phyloP scores from a whole-genome alignment of 257 asterid genomes.

The Ajuga chamaepitys region DNA sequence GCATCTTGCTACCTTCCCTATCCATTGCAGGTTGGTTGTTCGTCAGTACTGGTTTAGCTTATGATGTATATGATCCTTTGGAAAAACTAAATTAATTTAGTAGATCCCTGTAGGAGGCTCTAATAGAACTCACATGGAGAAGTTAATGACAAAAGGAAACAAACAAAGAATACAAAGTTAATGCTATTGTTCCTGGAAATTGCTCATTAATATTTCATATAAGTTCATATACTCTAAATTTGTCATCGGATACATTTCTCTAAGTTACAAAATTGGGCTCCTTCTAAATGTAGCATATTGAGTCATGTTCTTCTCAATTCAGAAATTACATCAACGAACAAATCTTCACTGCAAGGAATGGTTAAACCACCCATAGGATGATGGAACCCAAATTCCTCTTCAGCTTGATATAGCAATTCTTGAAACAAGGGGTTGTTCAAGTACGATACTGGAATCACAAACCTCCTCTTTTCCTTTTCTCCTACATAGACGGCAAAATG shows the following conservation, averaged over 20 bases:
- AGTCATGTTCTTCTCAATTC: not conserved
- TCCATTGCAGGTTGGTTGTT: too few species aligned
- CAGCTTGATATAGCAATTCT: not conserved
- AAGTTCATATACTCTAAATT: not conserved
- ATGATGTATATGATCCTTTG: too few species aligned
- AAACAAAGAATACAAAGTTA: too few species aligned
- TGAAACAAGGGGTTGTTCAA: not conserved
- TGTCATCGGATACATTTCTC: not conserved
- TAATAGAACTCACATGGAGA: not conserved
- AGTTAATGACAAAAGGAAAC: too few species aligned
- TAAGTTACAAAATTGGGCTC: not conserved
- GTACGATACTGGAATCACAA: slow-evolving; percentile 8
- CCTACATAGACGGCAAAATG: slow-evolving; percentile 12
- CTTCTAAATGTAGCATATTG: not conserved
- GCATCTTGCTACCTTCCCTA: too few species aligned
- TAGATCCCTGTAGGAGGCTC: too few species aligned
- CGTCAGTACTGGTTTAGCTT: too few species aligned
- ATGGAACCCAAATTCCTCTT: slow-evolving; percentile 11
- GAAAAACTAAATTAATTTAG: too few species aligned
- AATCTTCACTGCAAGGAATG: slow-evolving; percentile 36
- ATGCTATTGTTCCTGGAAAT: too few species aligned
- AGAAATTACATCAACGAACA: slow-evolving; percentile 29
- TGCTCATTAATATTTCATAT: too few species aligned
- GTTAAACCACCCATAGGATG: slow-evolving; percentile 36
- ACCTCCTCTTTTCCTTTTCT: not conserved